Conservation (phyloP, 495 filamentous ascomycete species). For the Aspergillus homomorphus region DNA sequence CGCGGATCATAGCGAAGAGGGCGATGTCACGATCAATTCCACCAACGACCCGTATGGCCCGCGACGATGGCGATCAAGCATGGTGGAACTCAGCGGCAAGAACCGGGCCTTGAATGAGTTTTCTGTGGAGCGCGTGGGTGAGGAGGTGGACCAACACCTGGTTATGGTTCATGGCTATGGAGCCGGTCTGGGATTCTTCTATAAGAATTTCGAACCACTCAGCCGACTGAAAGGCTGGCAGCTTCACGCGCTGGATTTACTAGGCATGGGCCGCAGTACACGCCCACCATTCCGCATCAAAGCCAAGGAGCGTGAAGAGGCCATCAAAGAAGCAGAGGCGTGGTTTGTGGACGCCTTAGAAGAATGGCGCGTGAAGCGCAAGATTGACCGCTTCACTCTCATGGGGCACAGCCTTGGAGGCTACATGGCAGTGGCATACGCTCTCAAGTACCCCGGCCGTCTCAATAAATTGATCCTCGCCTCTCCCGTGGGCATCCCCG, state of each 20-base stretch:
- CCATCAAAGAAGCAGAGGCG: slow-evolving; percentile 85
- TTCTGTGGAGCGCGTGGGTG: slow-evolving; percentile 77
- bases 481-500: slow-evolving; percentile 90
- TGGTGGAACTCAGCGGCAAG: slow-evolving; percentile 81
- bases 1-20: slow-evolving; percentile 38
- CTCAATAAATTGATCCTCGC: slow-evolving; percentile 94
- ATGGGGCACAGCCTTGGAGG: slow-evolving; percentile 91
- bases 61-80: slow-evolving; percentile 77
- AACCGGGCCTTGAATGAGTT: slow-evolving; percentile 90
- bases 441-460: slow-evolving; percentile 90
- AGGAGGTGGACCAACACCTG: slow-evolving; percentile 74
- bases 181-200: slow-evolving; percentile 93
- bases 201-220: slow-evolving; percentile 91
- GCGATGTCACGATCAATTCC: slow-evolving; percentile 43
- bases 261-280: slow-evolving; percentile 90
- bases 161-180: slow-evolving; percentile 98
- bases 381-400: slow-evolving; percentile 89
- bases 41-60: slow-evolving; percentile 79
- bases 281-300: slow-evolving; percentile 80
- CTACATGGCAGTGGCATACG: slow-evolving; percentile 91
- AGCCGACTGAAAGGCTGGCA: slow-evolving; percentile 78
- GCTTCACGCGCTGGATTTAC: slow-evolving; percentile 84
- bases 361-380: slow-evolving; percentile 85
- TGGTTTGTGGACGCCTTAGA: slow-evolving; percentile 97
- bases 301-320: slow-evolving; percentile 73